Percentiles rank a stretch among this genome's conserved stretches.
These are phyloP conservation scores for Rhizophlyctis rosea DNA, from an alignment of 192 early-diverging fungal genomes.

Conservation along the genomic window DNA sequence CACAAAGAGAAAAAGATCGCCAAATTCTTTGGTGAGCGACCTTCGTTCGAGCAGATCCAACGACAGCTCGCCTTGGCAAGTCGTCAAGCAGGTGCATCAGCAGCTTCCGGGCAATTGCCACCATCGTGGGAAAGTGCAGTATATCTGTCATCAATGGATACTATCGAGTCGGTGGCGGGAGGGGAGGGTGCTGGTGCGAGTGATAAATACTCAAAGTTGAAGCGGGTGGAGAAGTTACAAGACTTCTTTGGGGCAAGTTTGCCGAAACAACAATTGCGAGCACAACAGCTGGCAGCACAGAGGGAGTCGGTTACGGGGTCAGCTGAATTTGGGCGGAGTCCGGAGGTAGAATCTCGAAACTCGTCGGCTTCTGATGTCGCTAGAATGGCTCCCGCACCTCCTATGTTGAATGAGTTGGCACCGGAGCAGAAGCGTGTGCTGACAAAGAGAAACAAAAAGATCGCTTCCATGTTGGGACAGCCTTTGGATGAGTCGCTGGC, in stretches of 20 bases:
- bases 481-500: conserved; percentile 54
- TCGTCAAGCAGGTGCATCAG: too few relatives aligned
- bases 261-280: conserved; percentile 25
- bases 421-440: conserved; percentile 54
- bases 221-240: conserved; percentile 39
- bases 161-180: too few relatives aligned
- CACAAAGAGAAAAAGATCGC: conserved; percentile 61
- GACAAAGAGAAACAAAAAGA: conserved; percentile 58
- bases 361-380: too few relatives aligned
- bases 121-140: too few relatives aligned
- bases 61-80: conserved; percentile 33
- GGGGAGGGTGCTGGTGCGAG: too few relatives aligned
- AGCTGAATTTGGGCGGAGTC: too few relatives aligned
- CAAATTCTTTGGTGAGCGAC: conserved; percentile 69
- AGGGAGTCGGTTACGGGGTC: too few relatives aligned
- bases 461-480: conserved; percentile 59
- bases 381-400: too few relatives aligned
- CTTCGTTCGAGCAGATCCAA: conserved; percentile 51
- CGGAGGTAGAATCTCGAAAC: too few relatives aligned
- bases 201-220: too few relatives aligned
- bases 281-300: conserved; percentile 21
- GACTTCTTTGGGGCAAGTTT: conserved; percentile 27
- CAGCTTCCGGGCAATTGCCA: too few relatives aligned
- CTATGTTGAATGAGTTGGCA: conserved; percentile 51
- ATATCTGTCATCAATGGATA: too few relatives aligned